Base-by-base conservation (phyloP, 176 grass and related monocot species). In the Pontederia paniculata region DNA sequence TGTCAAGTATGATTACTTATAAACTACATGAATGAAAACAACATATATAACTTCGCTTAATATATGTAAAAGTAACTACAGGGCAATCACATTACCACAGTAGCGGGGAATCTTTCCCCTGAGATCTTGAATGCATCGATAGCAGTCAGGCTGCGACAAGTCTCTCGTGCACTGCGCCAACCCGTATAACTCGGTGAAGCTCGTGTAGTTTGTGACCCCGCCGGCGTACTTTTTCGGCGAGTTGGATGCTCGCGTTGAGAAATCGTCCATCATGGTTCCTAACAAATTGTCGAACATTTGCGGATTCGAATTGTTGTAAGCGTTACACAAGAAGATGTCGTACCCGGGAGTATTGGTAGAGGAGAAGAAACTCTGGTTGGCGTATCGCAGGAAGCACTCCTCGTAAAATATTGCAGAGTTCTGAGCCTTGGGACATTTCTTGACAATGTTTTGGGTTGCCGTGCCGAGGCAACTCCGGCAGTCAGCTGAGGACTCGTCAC, bases 351-450 rank as follows among this genome's bases (percentile, higher is more conserved):
- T 10, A 64, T 70, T 66, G 13, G 0, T 0, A 15, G 2, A 4
- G 52, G 73, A 73, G 70, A 78, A 68, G 70, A 89, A 81, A 65
- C 19, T 74, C 48, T 1, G 9, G 70, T 75, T 47, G 11, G 70
- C 64, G 74, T 78, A 58, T 9, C 70, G 81, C 1, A 84, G 50
- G 4, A 76, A 23, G 70, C 86, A 89, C 9, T n/a, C n/a, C n/a
- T n/a, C n/a, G n/a, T n/a, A n/a, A n/a, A n/a, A n/a, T n/a, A n/a
- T n/a, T n/a, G n/a, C n/a, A n/a, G n/a, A n/a, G n/a, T n/a, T n/a
- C n/a, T n/a, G n/a, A n/a, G n/a, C n/a, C n/a, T n/a, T n/a, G n/a
- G n/a, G n/a, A n/a, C n/a, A n/a, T n/a, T n/a, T n/a, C n/a, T n/a
- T n/a, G n/a, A n/a, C n/a, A n/a, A n/a, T n/a, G n/a, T n/a, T n/a